A percentile compares a stretch with the other conserved stretches of the same genome.
Conservation (phyloP, 108 stramenopile genomes). For the Cyclostephanos invisitatus region DNA sequence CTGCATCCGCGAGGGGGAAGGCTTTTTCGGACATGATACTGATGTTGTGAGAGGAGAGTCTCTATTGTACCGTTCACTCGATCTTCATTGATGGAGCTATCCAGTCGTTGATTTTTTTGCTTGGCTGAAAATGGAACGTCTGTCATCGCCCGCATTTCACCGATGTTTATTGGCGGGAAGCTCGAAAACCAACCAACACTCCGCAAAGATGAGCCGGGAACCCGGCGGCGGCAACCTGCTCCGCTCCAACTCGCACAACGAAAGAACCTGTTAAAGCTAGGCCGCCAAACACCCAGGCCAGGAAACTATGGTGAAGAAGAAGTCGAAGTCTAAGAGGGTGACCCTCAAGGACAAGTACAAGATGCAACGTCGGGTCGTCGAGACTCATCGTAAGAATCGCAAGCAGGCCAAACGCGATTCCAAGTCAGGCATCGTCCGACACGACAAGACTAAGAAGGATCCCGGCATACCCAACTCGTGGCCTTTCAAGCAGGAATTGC, state of each 20-base stretch:
- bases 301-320: slow-evolving; percentile 94
- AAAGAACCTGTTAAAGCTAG: too few species aligned
- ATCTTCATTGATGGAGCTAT: too few species aligned
- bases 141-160: slow-evolving; percentile 9
- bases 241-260: too few species aligned
- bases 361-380: slow-evolving; percentile 86
- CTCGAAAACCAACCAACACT: neutral
- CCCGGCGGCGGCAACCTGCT: too few species aligned
- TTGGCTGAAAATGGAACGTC: neutral
- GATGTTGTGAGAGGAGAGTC: too few species aligned
- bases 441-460: slow-evolving; percentile 87
- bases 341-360: slow-evolving; percentile 99
- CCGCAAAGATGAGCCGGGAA: too few species aligned
- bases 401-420: slow-evolving; percentile 89
- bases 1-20: slow-evolving; percentile 98
- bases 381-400: slow-evolving; percentile 92
- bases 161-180: neutral
- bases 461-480: slow-evolving; percentile 98
- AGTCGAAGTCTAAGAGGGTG: slow-evolving; percentile 95
- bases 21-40: slow-evolving; percentile 90
- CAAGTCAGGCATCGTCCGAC: slow-evolving; percentile 59
- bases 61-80: too few species aligned
- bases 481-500: slow-evolving; percentile 97
- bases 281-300: neutral
- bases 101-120: too few species aligned